These are phyloP conservation scores for Daldinia grandis DNA, from an alignment of 495 filamentous ascomycete genomes.

Conservation along the genomic window DNA sequence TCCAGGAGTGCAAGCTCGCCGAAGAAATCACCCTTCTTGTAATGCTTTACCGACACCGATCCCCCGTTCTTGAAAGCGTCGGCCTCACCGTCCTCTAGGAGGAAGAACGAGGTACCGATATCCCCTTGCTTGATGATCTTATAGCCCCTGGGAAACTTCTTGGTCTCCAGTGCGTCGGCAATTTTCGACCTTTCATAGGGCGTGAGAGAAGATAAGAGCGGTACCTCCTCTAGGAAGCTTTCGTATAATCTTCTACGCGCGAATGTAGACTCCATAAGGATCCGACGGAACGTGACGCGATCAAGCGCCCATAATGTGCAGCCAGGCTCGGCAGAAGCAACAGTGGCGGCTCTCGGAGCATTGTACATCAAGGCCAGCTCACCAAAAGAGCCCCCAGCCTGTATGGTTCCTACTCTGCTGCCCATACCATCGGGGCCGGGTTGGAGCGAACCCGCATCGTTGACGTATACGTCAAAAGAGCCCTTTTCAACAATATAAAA, in stretches of 20 bases:
- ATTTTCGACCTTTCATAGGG: conserved; percentile 95
- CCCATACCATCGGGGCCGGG: conserved; percentile 87
- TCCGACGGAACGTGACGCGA: conserved; percentile 95
- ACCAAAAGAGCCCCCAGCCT: conserved; percentile 93
- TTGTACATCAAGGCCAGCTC: conserved; percentile 99
- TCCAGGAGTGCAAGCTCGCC: conserved; percentile 93
- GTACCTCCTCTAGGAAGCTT: conserved; percentile 95
- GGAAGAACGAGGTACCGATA: conserved; percentile 89
- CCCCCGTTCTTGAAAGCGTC: conserved; percentile 79
- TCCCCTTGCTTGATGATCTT: conserved; percentile 93
- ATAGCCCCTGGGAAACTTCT: conserved; percentile 81
- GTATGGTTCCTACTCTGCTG: conserved; percentile 79
- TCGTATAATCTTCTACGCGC: conserved; percentile 96
- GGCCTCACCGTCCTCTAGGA: conserved; percentile 88
- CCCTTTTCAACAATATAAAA: conserved; percentile 97
- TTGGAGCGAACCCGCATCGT: conserved; percentile 78
- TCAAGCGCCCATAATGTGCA: conserved; percentile 94
- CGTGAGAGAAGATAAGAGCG: conserved; percentile 82
- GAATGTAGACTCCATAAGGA: conserved; percentile 98
- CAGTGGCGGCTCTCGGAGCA: conserved; percentile 94
- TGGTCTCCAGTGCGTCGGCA: conserved; percentile 91
- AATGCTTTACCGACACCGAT: conserved; percentile 73
- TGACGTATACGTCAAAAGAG: conserved; percentile 90
- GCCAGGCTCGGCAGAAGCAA: conserved; percentile 79
- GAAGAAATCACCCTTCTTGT: conserved; percentile 94